phyloP scores from a whole-genome alignment of 1,139 yeast genomes.

The Diutina sp. region DNA sequence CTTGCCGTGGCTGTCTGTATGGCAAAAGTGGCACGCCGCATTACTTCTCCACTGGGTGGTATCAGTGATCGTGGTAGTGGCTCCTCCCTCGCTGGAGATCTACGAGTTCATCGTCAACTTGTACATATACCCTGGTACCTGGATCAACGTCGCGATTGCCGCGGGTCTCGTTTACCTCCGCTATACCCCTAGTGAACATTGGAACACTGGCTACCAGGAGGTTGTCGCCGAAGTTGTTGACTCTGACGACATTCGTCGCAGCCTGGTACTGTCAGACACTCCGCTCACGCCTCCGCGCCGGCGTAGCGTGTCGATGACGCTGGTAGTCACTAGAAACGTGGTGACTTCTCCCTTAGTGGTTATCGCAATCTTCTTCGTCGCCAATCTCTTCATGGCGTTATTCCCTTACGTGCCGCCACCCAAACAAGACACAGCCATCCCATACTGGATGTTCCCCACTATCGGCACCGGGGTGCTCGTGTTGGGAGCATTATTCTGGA shows the following conservation, averaged over 20 bases:
- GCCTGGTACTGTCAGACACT: constrained; percentile 3
- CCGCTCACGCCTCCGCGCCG: background rate
- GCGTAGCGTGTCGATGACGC: constrained; percentile 7
- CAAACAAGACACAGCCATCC: constrained; percentile 15
- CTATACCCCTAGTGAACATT: constrained; percentile 14
- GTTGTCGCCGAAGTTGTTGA: background rate
- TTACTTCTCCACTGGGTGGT: constrained; percentile 34
- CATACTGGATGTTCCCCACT: constrained; percentile 47
- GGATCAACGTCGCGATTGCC: constrained; percentile 32
- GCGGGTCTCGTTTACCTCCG: constrained; percentile 29
- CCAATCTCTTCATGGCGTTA: constrained; percentile 40
- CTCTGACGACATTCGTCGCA: constrained; percentile 2
- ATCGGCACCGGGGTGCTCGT: constrained; percentile 36
- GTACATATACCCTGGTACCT: constrained; percentile 39
- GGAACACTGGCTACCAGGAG: constrained; percentile 18
- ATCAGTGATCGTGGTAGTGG: constrained; percentile 28
- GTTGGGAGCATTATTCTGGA: constrained; percentile 27
- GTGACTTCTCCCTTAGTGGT: constrained; percentile 19
- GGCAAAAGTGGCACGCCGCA: constrained; percentile 37
- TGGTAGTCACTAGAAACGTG: constrained; percentile 5
- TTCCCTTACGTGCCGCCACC: constrained; percentile 50
- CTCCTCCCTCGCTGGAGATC: constrained; percentile 35
- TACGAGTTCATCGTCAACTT: constrained; percentile 37
- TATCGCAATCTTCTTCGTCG: constrained; percentile 25
- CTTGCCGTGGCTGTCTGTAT: constrained; percentile 50